Evolutionary conservation across 2,329 filamentous ascomycete genomes (phyloP).

Genomic region (Cytospora paraplurivora): DNA sequence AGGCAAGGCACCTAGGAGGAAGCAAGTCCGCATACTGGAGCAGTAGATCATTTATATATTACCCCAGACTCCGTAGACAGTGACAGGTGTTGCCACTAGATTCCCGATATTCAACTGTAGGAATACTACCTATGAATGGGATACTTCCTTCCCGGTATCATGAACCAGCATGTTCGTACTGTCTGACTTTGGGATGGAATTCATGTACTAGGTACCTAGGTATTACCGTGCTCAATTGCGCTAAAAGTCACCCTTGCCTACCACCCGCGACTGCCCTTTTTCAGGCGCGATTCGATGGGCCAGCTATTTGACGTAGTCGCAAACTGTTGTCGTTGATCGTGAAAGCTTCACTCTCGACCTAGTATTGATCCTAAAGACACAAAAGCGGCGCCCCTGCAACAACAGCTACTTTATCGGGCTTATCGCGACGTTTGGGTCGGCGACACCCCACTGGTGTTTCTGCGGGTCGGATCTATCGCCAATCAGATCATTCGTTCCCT

Average conservation of each 20-base stretch:
- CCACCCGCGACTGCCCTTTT: constrained; percentile 11
- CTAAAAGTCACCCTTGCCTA: background rate
- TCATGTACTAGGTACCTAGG: background rate
- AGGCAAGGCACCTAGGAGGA: no score
- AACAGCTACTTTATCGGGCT: constrained; percentile 19
- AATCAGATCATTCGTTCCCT: constrained; percentile 24
- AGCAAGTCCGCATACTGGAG: no score
- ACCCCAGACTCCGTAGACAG: no score
- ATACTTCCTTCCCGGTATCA: no score
- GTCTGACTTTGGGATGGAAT: background rate
- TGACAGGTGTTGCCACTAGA: no score
- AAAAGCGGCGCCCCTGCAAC: constrained; percentile 1
- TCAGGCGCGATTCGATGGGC: background rate
- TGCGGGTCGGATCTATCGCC: constrained; percentile 26
- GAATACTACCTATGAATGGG: no score
- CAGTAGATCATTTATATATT: no score
- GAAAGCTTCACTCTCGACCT: constrained; percentile 5
- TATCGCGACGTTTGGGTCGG: constrained; percentile 11
- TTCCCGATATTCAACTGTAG: no score
- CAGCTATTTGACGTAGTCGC: background rate
- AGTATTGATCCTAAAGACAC: background rate
- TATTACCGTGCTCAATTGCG: background rate
- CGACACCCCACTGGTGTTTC: constrained; percentile 15
- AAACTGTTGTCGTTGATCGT: constrained; percentile 1
- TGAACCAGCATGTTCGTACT: background rate